phyloP scores from a whole-genome alignment of 495 filamentous ascomycete genomes.

The Lophiotrema nucula region DNA sequence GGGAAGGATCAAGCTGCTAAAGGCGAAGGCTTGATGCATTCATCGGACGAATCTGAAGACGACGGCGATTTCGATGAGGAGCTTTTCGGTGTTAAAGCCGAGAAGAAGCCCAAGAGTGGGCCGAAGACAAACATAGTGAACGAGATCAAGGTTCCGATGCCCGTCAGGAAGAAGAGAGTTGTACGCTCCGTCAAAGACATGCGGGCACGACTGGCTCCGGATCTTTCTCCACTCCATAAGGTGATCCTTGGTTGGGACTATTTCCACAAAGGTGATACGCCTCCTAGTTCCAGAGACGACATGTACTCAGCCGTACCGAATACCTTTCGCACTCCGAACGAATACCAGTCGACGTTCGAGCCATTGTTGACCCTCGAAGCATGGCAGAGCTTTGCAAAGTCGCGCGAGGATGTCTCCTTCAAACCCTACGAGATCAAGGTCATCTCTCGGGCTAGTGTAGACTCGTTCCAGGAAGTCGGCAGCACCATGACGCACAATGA shows the following conservation, averaged over 20 bases:
- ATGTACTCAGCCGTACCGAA: constrained; percentile 73
- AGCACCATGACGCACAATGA: constrained; percentile 68
- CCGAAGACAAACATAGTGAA: constrained; percentile 45
- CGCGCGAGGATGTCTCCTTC: constrained; percentile 78
- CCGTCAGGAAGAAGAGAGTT: constrained; percentile 76
- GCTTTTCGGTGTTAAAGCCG: constrained; percentile 55
- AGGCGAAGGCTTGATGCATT: constrained; percentile 84
- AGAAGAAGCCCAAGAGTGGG: constrained; percentile 33
- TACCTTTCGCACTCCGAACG: constrained; percentile 67
- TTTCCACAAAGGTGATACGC: constrained; percentile 80
- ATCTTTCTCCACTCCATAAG: constrained; percentile 80
- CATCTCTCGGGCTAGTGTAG: constrained; percentile 80
- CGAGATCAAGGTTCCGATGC: constrained; percentile 57
- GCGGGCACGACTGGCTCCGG: constrained; percentile 86
- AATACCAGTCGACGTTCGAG: constrained; percentile 87
- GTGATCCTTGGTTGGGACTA: constrained; percentile 90
- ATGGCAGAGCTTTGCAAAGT: constrained; percentile 89
- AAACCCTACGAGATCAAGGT: constrained; percentile 81
- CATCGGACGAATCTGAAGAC: constrained; percentile 65
- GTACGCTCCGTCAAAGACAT: constrained; percentile 83
- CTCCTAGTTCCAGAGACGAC: constrained; percentile 65
- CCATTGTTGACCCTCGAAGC: constrained; percentile 90
- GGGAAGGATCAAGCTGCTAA: constrained; percentile 75
- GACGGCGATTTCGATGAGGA: constrained; percentile 64
- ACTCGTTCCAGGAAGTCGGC: constrained; percentile 88